Percentiles rank a stretch among this genome's conserved stretches.
Evolutionary conservation across 805 yeast genomes (phyloP).

Genomic region (Sungouiozyma intestinalis): DNA sequence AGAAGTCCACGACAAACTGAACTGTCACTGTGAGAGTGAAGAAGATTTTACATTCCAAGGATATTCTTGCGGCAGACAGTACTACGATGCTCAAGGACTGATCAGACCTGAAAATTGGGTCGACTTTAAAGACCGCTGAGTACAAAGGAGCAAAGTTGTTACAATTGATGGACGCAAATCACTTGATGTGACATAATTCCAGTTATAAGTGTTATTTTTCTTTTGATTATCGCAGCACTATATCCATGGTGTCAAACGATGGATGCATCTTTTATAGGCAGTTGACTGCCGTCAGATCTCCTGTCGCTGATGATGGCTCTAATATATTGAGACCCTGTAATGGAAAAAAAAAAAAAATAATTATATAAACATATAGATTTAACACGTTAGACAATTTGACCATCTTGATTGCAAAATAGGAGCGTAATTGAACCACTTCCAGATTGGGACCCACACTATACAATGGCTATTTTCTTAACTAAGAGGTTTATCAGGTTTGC

Average conservation of each 20-base stretch:
- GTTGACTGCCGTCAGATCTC: no score
- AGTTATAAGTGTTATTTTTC: background rate
- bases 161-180: background rate
- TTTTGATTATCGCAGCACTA: no score
- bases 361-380: background rate
- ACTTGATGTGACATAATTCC: no score
- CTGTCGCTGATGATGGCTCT: no score
- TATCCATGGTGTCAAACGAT: no score
- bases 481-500: background rate
- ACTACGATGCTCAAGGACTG: constrained; percentile 40
- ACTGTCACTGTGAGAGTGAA: constrained; percentile 64
- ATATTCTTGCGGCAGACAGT: constrained; percentile 59
- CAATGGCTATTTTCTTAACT: background rate
- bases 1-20: constrained; percentile 42
- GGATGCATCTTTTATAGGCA: no score
- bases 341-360: background rate
- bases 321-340: no score
- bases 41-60: constrained; percentile 65
- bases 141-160: background rate
- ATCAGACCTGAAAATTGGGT: constrained; percentile 59
- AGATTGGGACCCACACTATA: background rate
- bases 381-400: background rate
- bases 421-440: no score
- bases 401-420: background rate
- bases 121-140: constrained; percentile 11